Evolutionary conservation across 2,329 filamentous ascomycete genomes (phyloP).

Genomic region (Cladosporium sphaerospermum): DNA sequence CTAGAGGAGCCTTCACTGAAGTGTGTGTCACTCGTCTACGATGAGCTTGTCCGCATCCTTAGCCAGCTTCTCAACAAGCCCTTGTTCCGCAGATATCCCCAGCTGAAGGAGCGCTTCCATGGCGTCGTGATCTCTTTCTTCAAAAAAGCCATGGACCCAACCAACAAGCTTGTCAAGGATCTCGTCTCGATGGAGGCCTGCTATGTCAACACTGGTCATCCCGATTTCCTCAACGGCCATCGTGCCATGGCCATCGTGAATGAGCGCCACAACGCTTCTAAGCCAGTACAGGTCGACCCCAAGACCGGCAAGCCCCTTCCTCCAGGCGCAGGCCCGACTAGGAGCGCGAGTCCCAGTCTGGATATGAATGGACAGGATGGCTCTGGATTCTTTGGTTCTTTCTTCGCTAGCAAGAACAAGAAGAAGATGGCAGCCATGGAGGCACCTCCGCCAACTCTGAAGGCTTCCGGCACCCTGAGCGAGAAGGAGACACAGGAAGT

Average conservation of each 20-base stretch:
- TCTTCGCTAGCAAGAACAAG: constrained; percentile 99
- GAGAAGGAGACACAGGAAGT: constrained; percentile 95
- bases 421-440: constrained; percentile 99
- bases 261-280: constrained; percentile 73
- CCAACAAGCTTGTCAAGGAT: constrained; percentile 92
- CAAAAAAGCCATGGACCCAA: constrained; percentile 97
- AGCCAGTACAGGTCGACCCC: constrained; percentile 91
- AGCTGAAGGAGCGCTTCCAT: constrained; percentile 94
- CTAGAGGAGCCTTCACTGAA: constrained; percentile 94
- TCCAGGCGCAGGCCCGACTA: constrained; percentile 55
- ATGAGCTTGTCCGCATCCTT: constrained; percentile 93
- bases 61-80: constrained; percentile 82
- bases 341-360: constrained; percentile 69
- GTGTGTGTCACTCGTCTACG: constrained; percentile 94
- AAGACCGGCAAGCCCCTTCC: constrained; percentile 96
- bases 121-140: constrained; percentile 87
- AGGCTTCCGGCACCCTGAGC: constrained; percentile 86
- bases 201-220: constrained; percentile 98
- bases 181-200: constrained; percentile 92
- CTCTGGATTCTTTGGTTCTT: constrained; percentile 88
- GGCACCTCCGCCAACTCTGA: constrained; percentile 81
- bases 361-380: constrained; percentile 47
- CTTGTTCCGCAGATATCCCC: constrained; percentile 87
- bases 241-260: constrained; percentile 98
- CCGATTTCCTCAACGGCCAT: constrained; percentile 94